phyloP scores from a whole-genome alignment of 768 basidiomycete genomes.

The Zangia roseola region DNA sequence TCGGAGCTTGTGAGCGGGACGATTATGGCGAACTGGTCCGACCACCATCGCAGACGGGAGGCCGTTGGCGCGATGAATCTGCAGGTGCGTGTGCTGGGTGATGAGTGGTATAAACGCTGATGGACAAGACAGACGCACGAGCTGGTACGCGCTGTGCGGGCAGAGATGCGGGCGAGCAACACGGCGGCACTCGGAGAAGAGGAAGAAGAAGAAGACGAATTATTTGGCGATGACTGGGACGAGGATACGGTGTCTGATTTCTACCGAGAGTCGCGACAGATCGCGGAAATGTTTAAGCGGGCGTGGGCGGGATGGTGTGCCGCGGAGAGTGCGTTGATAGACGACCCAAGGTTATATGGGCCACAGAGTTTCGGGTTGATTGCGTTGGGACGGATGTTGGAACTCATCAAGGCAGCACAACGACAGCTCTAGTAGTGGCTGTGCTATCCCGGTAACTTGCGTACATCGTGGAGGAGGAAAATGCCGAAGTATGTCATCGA shows the following conservation, averaged over 20 bases:
- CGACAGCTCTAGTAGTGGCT: not conserved
- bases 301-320: conserved; percentile 46
- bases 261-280: conserved; percentile 28
- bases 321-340: conserved; percentile 30
- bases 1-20: conserved; percentile 46
- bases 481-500: conserved; percentile 12
- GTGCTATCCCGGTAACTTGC: not conserved
- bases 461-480: conserved; percentile 24
- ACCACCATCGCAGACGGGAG: conserved; percentile 41
- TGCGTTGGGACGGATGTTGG: conserved; percentile 42
- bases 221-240: conserved; percentile 25
- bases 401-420: conserved; percentile 33
- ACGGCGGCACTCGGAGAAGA: conserved; percentile 16
- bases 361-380: conserved; percentile 46
- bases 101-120: not conserved
- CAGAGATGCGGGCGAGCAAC: conserved; percentile 27
- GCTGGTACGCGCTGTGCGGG: conserved; percentile 36
- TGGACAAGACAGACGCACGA: conserved; percentile 36
- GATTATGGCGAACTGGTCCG: conserved; percentile 43
- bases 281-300: conserved; percentile 35
- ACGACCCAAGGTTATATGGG: conserved; percentile 34
- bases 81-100: conserved; percentile 32
- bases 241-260: conserved; percentile 28
- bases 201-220: conserved; percentile 27
- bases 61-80: conserved; percentile 43